Conservation (phyloP, 2,329 filamentous ascomycete species). For the Alternaria sp. region DNA sequence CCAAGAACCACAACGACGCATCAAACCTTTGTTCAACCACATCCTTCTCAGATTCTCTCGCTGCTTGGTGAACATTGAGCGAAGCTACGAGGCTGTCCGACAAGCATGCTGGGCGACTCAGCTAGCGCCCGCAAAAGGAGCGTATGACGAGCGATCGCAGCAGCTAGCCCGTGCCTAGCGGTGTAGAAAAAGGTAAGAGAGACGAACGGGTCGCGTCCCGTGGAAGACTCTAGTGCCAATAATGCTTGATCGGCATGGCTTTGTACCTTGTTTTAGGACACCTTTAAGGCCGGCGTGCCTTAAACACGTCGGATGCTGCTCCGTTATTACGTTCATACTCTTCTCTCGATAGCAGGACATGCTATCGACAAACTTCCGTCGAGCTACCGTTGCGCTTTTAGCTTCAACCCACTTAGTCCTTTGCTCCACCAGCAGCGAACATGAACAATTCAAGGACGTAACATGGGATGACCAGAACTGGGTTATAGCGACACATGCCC, state of each 20-base stretch:
- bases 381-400: conserved; percentile 14
- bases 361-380: conserved; percentile 3
- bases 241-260: conserved; percentile 7
- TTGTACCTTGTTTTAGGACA: conserved; percentile 14
- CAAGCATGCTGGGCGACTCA: not conserved
- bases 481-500: conserved; percentile 59
- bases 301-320: not conserved
- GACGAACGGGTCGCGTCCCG: conserved; percentile 2
- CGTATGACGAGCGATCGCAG: conserved; percentile 5
- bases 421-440: conserved; percentile 26
- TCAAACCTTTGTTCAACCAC: not conserved
- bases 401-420: conserved; percentile 11
- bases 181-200: conserved; percentile 12
- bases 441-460: conserved; percentile 49
- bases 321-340: not conserved
- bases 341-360: conserved; percentile 4
- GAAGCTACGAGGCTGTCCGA: not conserved
- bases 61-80: not conserved
- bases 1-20: not conserved
- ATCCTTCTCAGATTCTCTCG: not conserved
- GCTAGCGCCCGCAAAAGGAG: not conserved
- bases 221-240: conserved; percentile 1
- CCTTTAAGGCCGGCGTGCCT: conserved; percentile 11
- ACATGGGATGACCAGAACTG: conserved; percentile 66
- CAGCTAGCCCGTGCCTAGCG: conserved; percentile 7